Base-by-base conservation (phyloP, 768 basidiomycete genomes). In the Floccularia luteovirens region DNA sequence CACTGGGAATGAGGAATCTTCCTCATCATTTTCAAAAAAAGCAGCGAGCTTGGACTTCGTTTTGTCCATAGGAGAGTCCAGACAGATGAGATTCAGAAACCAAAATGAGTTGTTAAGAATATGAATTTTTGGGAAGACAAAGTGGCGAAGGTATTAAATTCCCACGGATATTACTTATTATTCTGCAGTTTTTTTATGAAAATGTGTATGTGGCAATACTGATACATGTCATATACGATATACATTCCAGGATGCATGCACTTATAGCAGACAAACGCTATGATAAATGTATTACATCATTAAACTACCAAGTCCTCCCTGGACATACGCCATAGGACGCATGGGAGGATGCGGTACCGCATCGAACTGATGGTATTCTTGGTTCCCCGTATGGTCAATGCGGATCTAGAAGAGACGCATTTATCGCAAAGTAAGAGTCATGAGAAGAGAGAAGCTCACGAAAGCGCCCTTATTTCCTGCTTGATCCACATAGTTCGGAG, bases 401-500 rank as follows among this genome's bases (percentile, higher is more conserved):
- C 86, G 84, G 48, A 92, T 81, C 87, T 90, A 41, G 16, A n/a
- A 36, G 28, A 40, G 24, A 6, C 37, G 11, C 20, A 22, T 31
- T 36, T 24, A 21, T 8, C 6, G 24, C 34, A 31, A 27, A 17
- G 27, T 33, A 8, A 12, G 13, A 34, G 22, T 28, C 12, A 32
- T 21, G 16, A 39, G 12, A 31, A 43, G 14, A 38, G 33, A 23
- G 41, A 10, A 13, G 69, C 83, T 58, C 55, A 90, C 89, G 60
- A 84, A 93, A 44, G 91, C 91, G 7, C 86, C 92, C 61, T 90
- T 91, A 63, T 94, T 94, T 4, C 88, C 86, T 2, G 74, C 80
- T 54, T 91, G 87, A 61, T 94, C 91, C 20, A 90, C 86, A 50
- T 93, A 92, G 58, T 98, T 97, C 3, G 94, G 94, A 27, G 94